Conservation (phyloP, 116 monocot genomes). For the Zostera marina region DNA sequence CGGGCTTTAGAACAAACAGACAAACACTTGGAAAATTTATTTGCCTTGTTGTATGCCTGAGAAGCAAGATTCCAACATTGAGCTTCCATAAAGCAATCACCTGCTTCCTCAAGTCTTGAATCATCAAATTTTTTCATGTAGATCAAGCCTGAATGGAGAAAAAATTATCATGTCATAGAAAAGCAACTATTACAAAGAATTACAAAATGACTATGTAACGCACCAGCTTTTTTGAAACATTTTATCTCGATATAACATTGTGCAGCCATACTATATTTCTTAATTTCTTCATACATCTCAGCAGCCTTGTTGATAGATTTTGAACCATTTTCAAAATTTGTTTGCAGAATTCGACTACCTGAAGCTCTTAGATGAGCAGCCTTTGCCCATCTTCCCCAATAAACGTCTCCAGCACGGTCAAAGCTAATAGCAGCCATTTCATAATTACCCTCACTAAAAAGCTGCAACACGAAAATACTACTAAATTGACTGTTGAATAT, state of each 20-base stretch:
- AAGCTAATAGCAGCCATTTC: constrained; percentile 69
- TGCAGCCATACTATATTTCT: constrained; percentile 23
- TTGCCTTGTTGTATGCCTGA: constrained; percentile 25
- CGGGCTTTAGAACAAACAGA: constrained; percentile 26
- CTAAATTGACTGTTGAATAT: neutral
- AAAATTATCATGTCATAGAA: neutral
- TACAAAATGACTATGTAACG: neutral
- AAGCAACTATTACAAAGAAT: neutral
- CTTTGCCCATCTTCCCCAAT: constrained; percentile 30
- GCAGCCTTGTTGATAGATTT: constrained; percentile 18
- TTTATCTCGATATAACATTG: constrained; percentile 28
- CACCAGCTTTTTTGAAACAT: constrained; percentile 33
- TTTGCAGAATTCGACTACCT: constrained; percentile 17
- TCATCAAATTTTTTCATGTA: constrained; percentile 43
- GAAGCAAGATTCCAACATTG: constrained; percentile 31
- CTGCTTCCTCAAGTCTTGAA: constrained; percentile 36
- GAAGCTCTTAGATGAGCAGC: constrained; percentile 33
- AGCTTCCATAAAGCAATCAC: constrained; percentile 31
- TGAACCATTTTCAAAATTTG: constrained; percentile 7
- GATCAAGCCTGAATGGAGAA: constrained; percentile 11
- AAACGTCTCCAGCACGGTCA: constrained; percentile 35
- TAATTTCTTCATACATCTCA: constrained; percentile 30
- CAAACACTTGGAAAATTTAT: constrained; percentile 29
- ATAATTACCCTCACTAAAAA: constrained; percentile 33
- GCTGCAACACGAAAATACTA: constrained; percentile 7